These are phyloP conservation scores for Senna tora DNA, from an alignment of 306 rosid species.

Conservation along the genomic window DNA sequence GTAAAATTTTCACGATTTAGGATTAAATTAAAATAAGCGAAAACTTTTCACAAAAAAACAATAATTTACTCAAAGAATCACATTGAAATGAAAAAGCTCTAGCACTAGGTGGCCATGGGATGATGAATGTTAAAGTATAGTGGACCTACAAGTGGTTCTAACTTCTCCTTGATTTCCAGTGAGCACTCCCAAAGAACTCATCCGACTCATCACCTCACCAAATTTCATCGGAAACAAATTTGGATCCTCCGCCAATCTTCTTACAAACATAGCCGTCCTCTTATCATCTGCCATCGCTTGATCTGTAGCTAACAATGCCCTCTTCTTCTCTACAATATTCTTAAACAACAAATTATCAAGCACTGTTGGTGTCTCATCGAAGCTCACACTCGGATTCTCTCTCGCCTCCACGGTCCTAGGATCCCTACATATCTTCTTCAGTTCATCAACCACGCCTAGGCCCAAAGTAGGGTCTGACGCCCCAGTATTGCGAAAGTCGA, in stretches of 20 bases:
- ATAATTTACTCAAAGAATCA: too few relatives aligned
- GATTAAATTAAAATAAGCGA: too few relatives aligned
- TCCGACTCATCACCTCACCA: neutral
- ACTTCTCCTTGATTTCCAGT: neutral
- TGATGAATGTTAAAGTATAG: too few relatives aligned
- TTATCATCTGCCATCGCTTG: neutral
- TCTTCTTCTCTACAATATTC: conserved; percentile 42
- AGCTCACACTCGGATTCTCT: conserved; percentile 19
- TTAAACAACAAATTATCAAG: conserved; percentile 54
- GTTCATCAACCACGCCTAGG: neutral
- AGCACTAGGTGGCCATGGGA: too few relatives aligned
- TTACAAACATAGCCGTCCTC: neutral
- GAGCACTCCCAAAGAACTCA: neutral
- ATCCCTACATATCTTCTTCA: conserved; percentile 34
- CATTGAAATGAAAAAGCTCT: too few relatives aligned
- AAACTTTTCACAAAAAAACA: too few relatives aligned
- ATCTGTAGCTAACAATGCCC: conserved; percentile 44
- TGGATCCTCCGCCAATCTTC: neutral
- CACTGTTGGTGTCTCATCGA: conserved; percentile 54
- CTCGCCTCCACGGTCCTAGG: conserved; percentile 1
- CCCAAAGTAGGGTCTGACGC: conserved; percentile 42
- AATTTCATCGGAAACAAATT: neutral
- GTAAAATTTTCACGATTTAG: too few relatives aligned
- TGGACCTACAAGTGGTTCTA: neutral
- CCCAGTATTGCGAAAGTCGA: conserved; percentile 6